Evolutionary conservation across 768 basidiomycete genomes (phyloP).

Genomic region (Lentinula lateritia): DNA sequence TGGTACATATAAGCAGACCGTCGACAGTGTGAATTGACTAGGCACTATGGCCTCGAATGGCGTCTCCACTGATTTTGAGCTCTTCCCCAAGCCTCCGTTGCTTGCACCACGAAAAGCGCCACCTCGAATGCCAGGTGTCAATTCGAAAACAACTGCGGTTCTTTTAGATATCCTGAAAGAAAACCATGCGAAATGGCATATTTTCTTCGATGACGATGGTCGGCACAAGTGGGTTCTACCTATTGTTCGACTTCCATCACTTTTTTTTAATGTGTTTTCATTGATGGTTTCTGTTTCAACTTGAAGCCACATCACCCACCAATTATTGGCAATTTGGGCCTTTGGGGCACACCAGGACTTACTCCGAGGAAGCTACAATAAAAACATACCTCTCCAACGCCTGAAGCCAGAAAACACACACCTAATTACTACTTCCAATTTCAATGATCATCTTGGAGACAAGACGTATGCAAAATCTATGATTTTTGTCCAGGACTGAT

Average conservation of each 20-base stretch:
- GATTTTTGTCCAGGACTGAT: too few relatives aligned
- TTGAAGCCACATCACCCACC: conserved; percentile 49
- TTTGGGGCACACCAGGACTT: conserved; percentile 45
- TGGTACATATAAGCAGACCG: too few relatives aligned
- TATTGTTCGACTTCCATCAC: background rate
- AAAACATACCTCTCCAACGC: conserved; percentile 29
- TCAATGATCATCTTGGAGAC: conserved; percentile 53
- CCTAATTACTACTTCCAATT: conserved; percentile 40
- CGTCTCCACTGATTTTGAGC: background rate
- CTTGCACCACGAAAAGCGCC: background rate
- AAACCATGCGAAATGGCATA: conserved; percentile 41
- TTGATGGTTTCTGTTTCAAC: conserved; percentile 9
- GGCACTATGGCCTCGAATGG: background rate
- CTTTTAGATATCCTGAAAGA: conserved; percentile 35
- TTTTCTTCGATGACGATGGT: conserved; percentile 32
- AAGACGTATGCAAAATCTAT: conserved; percentile 29
- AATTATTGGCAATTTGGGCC: conserved; percentile 51
- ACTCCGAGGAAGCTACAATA: conserved; percentile 32
- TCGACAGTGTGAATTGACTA: background rate
- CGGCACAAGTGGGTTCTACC: conserved; percentile 45
- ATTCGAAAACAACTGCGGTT: conserved; percentile 21
- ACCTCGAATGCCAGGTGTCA: conserved; percentile 5
- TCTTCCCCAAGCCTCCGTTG: background rate
- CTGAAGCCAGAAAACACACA: conserved; percentile 37
- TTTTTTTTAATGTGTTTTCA: too few relatives aligned